These are phyloP conservation scores for Pelargonium myrrhifolium DNA, from an alignment of 441 rosid genomes.

Conservation along the genomic window DNA sequence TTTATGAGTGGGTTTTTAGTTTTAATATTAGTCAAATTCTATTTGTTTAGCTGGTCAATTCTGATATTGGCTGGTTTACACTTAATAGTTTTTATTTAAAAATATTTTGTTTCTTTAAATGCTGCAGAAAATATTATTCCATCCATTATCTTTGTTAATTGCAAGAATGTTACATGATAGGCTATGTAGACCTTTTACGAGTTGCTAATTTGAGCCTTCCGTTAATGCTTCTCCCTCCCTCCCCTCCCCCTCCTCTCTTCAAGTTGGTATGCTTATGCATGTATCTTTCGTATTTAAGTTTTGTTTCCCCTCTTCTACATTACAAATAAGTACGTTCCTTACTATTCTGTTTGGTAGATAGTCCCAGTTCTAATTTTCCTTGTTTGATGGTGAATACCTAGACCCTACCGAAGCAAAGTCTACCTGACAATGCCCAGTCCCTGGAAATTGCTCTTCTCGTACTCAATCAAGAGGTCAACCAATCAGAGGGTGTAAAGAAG, in stretches of 20 bases:
- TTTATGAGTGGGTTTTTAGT: too few relatives aligned
- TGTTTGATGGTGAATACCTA: constrained; percentile 38
- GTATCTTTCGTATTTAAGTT: not conserved
- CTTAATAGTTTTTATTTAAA: not conserved
- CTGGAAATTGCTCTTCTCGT: constrained; percentile 72
- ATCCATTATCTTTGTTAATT: not conserved
- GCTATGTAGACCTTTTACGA: not conserved
- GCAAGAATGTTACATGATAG: too few relatives aligned
- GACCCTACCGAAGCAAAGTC: constrained; percentile 54
- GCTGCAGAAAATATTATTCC: not conserved
- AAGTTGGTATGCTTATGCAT: not conserved
- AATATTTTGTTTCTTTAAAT: not conserved
- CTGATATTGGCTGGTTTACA: not conserved
- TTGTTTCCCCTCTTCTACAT: not conserved
- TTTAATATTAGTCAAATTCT: not conserved
- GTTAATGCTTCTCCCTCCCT: not conserved
- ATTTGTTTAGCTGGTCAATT: not conserved
- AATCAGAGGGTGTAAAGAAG: constrained; percentile 55
- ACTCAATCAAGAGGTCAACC: constrained; percentile 57
- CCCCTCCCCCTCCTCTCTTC: too few relatives aligned
- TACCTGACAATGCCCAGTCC: constrained; percentile 39
- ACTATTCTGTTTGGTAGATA: constrained; percentile 18
- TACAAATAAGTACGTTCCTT: constrained; percentile 4
- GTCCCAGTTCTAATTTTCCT: constrained; percentile 22
- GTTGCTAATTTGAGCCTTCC: not conserved